Evolutionary conservation across 2,329 filamentous ascomycete genomes (phyloP).

Genomic region (Aureobasidium sp.): DNA sequence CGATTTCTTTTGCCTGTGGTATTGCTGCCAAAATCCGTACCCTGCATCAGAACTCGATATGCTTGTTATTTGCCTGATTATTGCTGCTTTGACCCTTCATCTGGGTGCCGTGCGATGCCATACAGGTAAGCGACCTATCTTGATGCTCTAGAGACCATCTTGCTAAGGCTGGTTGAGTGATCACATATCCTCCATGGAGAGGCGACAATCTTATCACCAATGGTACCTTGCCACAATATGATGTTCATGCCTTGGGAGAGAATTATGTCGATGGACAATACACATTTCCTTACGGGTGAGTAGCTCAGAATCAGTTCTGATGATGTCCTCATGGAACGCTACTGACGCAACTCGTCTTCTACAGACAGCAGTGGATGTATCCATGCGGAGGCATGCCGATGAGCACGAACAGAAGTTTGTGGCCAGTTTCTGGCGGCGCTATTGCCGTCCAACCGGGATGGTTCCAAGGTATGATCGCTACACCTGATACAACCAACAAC

Average conservation of each 20-base stretch:
- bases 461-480: conserved; percentile 56
- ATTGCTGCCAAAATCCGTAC: not conserved
- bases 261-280: conserved; percentile 37
- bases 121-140: no score
- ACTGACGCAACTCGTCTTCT: not conserved
- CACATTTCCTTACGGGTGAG: conserved; percentile 60
- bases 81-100: not conserved
- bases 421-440: conserved; percentile 83
- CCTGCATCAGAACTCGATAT: not conserved
- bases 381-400: conserved; percentile 79
- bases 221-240: conserved; percentile 38
- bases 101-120: not conserved
- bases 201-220: conserved; percentile 79
- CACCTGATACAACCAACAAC: not conserved
- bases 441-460: conserved; percentile 87
- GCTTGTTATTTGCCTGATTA: not conserved
- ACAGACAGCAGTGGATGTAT: conserved; percentile 84
- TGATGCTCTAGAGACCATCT: no score
- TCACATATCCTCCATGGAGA: conserved; percentile 79
- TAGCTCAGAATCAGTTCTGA: no score
- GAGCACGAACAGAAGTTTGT: conserved; percentile 71
- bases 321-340: no score
- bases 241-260: conserved; percentile 38
- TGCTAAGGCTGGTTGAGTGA: no score
- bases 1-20: not conserved